Conservation (phyloP, 306 rosid species). For the Begonia loranthoides region DNA sequence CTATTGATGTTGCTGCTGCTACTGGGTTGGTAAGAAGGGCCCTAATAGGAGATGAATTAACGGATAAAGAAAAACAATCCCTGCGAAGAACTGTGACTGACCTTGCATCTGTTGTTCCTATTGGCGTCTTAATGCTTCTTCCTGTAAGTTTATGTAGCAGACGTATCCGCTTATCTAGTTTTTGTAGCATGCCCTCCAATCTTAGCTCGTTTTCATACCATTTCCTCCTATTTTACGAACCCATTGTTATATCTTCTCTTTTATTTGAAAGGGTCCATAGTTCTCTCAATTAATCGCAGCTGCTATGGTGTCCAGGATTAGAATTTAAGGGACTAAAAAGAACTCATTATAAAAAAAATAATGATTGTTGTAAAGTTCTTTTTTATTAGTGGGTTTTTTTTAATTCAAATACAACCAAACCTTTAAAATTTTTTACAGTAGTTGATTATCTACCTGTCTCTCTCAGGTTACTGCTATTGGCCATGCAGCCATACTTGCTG, state of each 20-base stretch:
- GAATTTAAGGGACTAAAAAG: too few species aligned
- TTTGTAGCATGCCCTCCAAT: too few species aligned
- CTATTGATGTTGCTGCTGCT: constrained; percentile 74
- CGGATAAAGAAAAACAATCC: constrained; percentile 75
- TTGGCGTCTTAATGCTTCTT: constrained; percentile 89
- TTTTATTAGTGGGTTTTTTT: background rate
- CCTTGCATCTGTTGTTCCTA: constrained; percentile 92
- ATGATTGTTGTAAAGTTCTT: too few species aligned
- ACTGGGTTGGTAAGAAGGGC: constrained; percentile 61
- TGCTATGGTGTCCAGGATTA: too few species aligned
- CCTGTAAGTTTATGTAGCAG: constrained; percentile 37
- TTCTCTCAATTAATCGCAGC: too few species aligned
- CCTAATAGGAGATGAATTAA: constrained; percentile 73
- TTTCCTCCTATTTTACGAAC: too few species aligned
- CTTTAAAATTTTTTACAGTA: too few species aligned
- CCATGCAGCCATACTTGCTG: constrained; percentile 97
- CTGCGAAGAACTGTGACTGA: constrained; percentile 81
- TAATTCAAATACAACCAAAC: background rate
- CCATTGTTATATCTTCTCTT: too few species aligned
- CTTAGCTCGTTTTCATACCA: too few species aligned
- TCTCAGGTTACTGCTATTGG: constrained; percentile 94
- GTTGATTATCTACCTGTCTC: constrained; percentile 15
- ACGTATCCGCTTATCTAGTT: too few species aligned
- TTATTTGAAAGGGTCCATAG: too few species aligned
- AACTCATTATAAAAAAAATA: too few species aligned